Base-by-base conservation (phyloP, 768 basidiomycete species). In the Gyrodon lividus region DNA sequence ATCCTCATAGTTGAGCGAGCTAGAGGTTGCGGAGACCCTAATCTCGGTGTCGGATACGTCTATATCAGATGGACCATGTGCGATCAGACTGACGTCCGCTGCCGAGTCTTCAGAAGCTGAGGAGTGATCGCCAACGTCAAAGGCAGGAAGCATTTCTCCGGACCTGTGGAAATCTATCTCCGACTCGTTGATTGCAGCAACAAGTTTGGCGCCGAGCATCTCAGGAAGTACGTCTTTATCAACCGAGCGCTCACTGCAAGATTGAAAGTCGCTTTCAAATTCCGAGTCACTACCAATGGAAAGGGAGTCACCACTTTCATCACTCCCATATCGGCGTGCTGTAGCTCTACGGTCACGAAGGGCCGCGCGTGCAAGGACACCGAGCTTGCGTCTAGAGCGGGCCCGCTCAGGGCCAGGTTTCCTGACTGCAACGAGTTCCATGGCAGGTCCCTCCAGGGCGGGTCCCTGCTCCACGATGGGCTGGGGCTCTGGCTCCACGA, bases 161-260 rank as follows among this genome's bases (percentile, higher is more conserved):
- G 38, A 6, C 22, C 19, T 31, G 20, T 23, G 31, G 22, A 61
- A 49, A 33, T 62, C 59, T 6, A 67, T 30, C 12, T 24, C 65
- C 1, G 59, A 56, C 35, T 64, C 63, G 34, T 65, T 59, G 28
- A 65, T 56, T 4, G 63, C 63, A 5, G 65, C 63, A 12, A 65
- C 59, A 28, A 65, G 65, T 33, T 64, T 65, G 13, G 62, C 42
- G 17, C 64, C 63, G 2, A 65, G 63, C 14, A 64, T 64, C 20
- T 52, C 57, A 38, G 63, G 63, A 14, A 64, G 55, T 42, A 64
- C 54, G 26, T 19, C 44, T 49, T 54, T 59, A 30, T 61, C 55
- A 5, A 39, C 46, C 9, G 59, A 65, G 31, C 65, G 59, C 17
- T 44, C 59, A 20, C 55, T 54, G 17, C 65, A 67, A 28, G 24